These are phyloP conservation scores for Lophiostoma macrostomum DNA, from an alignment of 495 filamentous ascomycete genomes.

Conservation along the genomic window DNA sequence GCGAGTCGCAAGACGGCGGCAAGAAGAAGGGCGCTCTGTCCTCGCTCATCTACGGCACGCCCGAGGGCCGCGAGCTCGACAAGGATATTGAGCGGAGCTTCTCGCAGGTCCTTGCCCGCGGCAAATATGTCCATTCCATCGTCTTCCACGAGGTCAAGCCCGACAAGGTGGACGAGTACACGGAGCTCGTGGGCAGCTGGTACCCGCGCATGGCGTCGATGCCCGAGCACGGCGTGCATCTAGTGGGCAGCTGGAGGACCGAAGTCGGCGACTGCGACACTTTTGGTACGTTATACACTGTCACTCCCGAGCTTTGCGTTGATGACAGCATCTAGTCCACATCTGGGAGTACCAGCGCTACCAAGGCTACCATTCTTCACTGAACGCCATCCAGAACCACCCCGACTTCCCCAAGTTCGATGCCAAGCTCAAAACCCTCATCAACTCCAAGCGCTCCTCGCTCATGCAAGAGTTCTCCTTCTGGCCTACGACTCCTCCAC, in stretches of 20 bases:
- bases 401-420: constrained; percentile 82
- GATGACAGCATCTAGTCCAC: constrained; percentile 79
- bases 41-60: constrained; percentile 90
- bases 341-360: constrained; percentile 99
- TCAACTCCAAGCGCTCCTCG: constrained; percentile 78
- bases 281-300: constrained; percentile 90
- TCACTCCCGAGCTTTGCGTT: too few relatives aligned
- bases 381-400: constrained; percentile 75
- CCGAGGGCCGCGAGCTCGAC: constrained; percentile 88
- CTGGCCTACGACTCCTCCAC: constrained; percentile 93
- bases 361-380: constrained; percentile 88
- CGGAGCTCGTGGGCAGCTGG: constrained; percentile 84
- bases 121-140: constrained; percentile 98
- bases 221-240: constrained; percentile 85
- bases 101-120: constrained; percentile 86
- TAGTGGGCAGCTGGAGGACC: constrained; percentile 97
- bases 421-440: constrained; percentile 71
- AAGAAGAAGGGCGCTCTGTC: constrained; percentile 54
- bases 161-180: constrained; percentile 92
- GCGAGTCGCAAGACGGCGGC: constrained; percentile 48
- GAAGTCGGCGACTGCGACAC: constrained; percentile 98
- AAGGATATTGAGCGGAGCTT: constrained; percentile 93
- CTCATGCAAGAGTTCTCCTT: constrained; percentile 99
- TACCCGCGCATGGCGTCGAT: constrained; percentile 81
- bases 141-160: constrained; percentile 96